Percentiles rank a stretch among this genome's conserved stretches.
Conservation (phyloP, 192 early-diverging fungal species). For the Helicostylum pulchrum region DNA sequence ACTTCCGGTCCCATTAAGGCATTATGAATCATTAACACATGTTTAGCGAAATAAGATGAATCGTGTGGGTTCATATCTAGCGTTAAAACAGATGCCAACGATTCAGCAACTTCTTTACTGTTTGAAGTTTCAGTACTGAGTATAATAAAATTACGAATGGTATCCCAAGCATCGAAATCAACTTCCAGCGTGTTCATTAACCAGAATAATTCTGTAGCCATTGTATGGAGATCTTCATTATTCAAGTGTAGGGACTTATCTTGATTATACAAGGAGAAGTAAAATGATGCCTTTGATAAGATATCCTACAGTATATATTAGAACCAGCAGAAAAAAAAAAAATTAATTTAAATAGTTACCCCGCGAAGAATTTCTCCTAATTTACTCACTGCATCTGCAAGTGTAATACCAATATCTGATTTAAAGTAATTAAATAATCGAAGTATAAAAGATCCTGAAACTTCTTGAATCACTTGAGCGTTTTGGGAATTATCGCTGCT, state of each 20-base stretch:
- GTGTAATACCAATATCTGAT: conserved; percentile 35
- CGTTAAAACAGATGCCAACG: too few species aligned
- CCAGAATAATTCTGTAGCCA: conserved; percentile 83
- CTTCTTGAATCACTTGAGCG: not conserved
- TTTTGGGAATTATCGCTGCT: conserved; percentile 1
- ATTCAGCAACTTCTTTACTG: not conserved
- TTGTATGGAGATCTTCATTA: conserved; percentile 77
- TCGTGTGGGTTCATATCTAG: not conserved
- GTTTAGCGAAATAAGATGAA: not conserved
- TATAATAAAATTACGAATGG: not conserved
- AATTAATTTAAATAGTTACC: conserved; percentile 7
- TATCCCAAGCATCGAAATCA: conserved; percentile 3
- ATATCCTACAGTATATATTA: conserved; percentile 69
- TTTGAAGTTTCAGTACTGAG: conserved; percentile 7
- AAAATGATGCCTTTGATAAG: conserved; percentile 71
- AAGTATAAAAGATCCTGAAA: conserved; percentile 13
- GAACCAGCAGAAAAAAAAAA: not conserved
- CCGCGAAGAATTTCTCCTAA: conserved; percentile 53
- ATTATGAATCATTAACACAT: not conserved
- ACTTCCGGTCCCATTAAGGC: not conserved
- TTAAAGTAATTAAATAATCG: conserved; percentile 25
- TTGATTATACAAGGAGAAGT: conserved; percentile 80
- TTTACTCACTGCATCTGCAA: conserved; percentile 73
- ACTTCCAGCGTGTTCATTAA: conserved; percentile 40
- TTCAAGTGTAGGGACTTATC: conserved; percentile 60